Evolutionary conservation across 768 basidiomycete genomes (phyloP).

Genomic region (Tricholoma furcatifolium): DNA sequence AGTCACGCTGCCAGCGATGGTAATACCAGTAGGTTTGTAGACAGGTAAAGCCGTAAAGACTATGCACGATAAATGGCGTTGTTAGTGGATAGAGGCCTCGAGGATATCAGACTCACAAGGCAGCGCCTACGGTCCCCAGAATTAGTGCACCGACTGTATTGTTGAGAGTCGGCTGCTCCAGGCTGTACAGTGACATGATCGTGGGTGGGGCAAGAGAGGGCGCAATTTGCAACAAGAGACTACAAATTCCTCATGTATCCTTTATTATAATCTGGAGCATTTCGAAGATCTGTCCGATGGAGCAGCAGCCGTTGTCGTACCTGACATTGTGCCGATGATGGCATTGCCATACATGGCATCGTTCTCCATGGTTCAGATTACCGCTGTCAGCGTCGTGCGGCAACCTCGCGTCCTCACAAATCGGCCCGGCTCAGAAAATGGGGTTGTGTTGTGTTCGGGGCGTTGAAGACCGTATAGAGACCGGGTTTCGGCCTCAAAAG

Average conservation of each 20-base stretch:
- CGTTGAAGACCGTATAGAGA: too few relatives aligned
- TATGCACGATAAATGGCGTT: conserved; percentile 6
- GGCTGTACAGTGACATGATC: conserved; percentile 21
- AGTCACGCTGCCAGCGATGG: conserved; percentile 35
- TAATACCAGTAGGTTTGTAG: conserved; percentile 41
- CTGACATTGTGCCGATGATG: conserved; percentile 2
- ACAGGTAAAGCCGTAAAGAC: conserved; percentile 39
- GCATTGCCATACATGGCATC: too few relatives aligned
- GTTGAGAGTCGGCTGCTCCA: conserved; percentile 30
- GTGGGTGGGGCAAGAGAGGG: neutral
- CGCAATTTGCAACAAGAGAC: neutral
- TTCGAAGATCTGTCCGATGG: conserved; percentile 7
- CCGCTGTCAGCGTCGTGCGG: too few relatives aligned
- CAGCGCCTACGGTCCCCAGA: conserved; percentile 32
- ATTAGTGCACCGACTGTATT: conserved; percentile 40
- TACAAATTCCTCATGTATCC: neutral
- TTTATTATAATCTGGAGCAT: neutral
- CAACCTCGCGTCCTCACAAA: too few relatives aligned
- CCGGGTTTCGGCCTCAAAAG: too few relatives aligned
- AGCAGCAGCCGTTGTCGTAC: conserved; percentile 1
- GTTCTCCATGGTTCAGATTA: too few relatives aligned
- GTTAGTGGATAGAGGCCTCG: neutral
- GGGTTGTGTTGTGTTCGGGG: too few relatives aligned
- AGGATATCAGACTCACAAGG: conserved; percentile 26
- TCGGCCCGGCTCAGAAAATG: too few relatives aligned